These are phyloP conservation scores for Saccharomycopsis capsularis DNA, from an alignment of 805 yeast species.

Conservation along the genomic window DNA sequence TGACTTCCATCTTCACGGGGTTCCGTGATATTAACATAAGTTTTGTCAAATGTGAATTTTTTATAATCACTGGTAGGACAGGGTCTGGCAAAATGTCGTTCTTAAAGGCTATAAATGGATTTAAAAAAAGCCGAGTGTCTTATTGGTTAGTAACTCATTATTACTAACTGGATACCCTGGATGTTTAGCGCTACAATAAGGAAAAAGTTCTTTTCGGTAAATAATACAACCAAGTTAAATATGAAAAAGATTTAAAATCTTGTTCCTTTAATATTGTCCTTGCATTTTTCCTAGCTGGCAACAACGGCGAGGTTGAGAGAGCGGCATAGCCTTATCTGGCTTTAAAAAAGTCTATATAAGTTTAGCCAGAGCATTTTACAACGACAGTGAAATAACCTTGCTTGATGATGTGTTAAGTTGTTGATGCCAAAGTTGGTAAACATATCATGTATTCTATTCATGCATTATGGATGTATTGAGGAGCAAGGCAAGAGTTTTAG, in stretches of 20 bases:
- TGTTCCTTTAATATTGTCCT: constrained; percentile 57
- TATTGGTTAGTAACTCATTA: constrained; percentile 41
- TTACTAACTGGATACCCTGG: constrained; percentile 56
- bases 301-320: constrained; percentile 66
- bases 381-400: constrained; percentile 49
- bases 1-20: constrained; percentile 13
- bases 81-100: constrained; percentile 76
- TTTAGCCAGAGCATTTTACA: constrained; percentile 64
- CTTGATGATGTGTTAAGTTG: constrained; percentile 64
- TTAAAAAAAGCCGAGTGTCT: constrained; percentile 43
- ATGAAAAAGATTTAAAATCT: constrained; percentile 45
- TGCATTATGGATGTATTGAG: constrained; percentile 50
- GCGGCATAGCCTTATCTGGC: constrained; percentile 69
- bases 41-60: constrained; percentile 53
- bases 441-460: constrained; percentile 54
- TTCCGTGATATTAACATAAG: constrained; percentile 36
- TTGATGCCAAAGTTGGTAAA: constrained; percentile 68
- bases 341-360: constrained; percentile 70
- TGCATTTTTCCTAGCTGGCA: constrained; percentile 56
- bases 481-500: constrained; percentile 54
- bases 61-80: constrained; percentile 69
- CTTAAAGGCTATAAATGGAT: constrained; percentile 65
- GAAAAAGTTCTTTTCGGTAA: constrained; percentile 60
- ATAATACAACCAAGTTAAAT: constrained; percentile 39
- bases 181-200: constrained; percentile 64